Evolutionary conservation across 192 early-diverging fungal species (phyloP), one percentile per base, ranked within the genome.

Genomic region (Backusella morwellensis): DNA sequence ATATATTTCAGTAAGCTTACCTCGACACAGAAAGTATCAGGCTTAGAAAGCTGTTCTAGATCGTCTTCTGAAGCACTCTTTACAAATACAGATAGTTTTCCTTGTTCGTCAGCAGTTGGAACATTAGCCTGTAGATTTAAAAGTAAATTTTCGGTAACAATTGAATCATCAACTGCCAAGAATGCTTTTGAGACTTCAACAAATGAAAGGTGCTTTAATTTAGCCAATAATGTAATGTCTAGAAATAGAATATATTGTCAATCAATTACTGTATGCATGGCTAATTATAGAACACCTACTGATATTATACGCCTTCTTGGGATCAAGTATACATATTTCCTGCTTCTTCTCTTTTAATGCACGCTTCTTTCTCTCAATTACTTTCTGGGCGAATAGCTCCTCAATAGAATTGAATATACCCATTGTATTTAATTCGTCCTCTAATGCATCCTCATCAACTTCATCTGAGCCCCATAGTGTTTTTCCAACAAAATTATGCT

Each of bases 71-170:
- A 78, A 6, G 89, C 90, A 70, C 89, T 88, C 71, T 88, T 90
- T 23, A 78, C 76, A 82, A 91, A 94, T 17, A 91, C 90, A 14
- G 90, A 86, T n/a, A 95, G 74, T 69, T 92, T 86, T 19, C 94
- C 94, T 78, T 89, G 84, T 74, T 95, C 94, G 75, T 93, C 92
- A 8, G 94, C 83, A 0, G 92, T 94, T 7, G 93, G 93, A 50
- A 91, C 87, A 85, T 86, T 91, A 21, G 83, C 87, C 71, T 92
- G 87, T 74, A 95, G 83, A 75, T 91, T 91, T 74, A 82, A 86
- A 32, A 95, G 77, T 26, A 90, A 76, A 63, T 90, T 91, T 69
- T 93, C 88, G 0, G 86, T 88, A 36, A 92, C 80, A 29, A 90
- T 83, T 19, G 82, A 70, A 23, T 90, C 90, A 74, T 95, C 93